Evolutionary conservation across 2,329 filamentous ascomycete species (phyloP), one percentile per base, ranked within the genome.

Genomic region (Paramyrothecium sp.): DNA sequence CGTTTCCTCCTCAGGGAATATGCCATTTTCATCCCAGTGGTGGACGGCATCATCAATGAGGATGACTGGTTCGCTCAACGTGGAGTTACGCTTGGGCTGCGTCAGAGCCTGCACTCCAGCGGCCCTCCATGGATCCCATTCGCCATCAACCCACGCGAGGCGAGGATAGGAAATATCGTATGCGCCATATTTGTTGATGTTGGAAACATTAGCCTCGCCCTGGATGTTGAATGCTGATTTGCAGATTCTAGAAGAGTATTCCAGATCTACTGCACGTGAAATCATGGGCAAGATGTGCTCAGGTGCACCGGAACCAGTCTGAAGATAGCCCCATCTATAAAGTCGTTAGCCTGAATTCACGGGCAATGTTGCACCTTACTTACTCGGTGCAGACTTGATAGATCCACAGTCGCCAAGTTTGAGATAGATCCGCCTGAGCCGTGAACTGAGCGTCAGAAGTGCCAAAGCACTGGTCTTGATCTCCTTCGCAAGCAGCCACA

Each of bases 111-210:
- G 87, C 1, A 89, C 85, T 0, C 88, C 89, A 0, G 89, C 89
- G 0, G 86, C 84, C n/a, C 88, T 83, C 92, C 92, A 96, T 0
- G 91, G 91, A 68, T 96, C 92, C 57, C 85, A 84, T 60, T 90
- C 83, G 23, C 91, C 91, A 60, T 92, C 91, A 41, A 96, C 78
- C 51, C 90, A 61, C 2, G 92, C 92, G 1, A 96, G 82, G 2
- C 91, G 87, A 1, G 88, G 83, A 68, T 91, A 92, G 48, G 83
- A 82, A 63, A 95, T 88, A 68, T 83, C 75, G 71, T 87, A 90
- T 11, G 86, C 89, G 48, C 92, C 92, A 61, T 89, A 88, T 67
- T 89, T 86, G 78, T 96, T 95, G 71, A 95, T 86, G 1, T 78
- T 77, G 1, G 85, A 79, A 0, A 88, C 74, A 54, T 93, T 78